Evolutionary conservation across 2,329 filamentous ascomycete species (phyloP), one percentile per base, ranked within the genome.

Genomic region (Colletotrichum caudatum): DNA sequence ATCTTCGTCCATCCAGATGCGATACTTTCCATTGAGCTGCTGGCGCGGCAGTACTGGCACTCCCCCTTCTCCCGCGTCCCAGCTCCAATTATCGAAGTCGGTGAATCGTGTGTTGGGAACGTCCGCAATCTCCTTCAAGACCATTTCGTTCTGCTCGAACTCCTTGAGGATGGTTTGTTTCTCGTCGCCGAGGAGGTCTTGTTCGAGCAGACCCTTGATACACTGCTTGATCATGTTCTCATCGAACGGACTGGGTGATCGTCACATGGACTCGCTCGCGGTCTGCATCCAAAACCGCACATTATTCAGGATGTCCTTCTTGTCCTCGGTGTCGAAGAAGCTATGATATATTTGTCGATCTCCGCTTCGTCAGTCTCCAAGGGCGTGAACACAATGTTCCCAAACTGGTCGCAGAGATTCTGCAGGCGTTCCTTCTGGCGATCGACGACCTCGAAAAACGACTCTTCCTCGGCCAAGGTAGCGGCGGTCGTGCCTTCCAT

Each of bases 1-100:
- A 41, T 88, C 85, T 72, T 87, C 84, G 46, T 87, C 83, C 83
- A 87, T 87, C 69, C 82, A 81, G n/a, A 87, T 79, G 50, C 84
- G 82, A 74, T 85, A 87, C 33, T 83, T 78, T 0, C 85, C 85
- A 18, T 79, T 86, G 37, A 88, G 82, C 68, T 86, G 84, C n/a
- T 84, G 82, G 18, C 82, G 81, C 76, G 84, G 82, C 73, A 84
- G 78, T 0, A 87, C 76, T 0, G 77, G 76, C 0, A 87, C 80
- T 33, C 53, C 63, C 4, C 80, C 79, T 0, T 78, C 74, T 1
- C 82, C 82, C 0, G 76, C 70, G 39, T 71, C 78, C 86, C 86
- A 88, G 0, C 81, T 78, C 86, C 86, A 88, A 3, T 78, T 78
- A 3, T 81, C 77, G 1, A 88, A 75, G 0, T 81, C 79, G 3